Base-by-base conservation (phyloP, 371 early-diverging fungal species). In the Smittium mucronatum region DNA sequence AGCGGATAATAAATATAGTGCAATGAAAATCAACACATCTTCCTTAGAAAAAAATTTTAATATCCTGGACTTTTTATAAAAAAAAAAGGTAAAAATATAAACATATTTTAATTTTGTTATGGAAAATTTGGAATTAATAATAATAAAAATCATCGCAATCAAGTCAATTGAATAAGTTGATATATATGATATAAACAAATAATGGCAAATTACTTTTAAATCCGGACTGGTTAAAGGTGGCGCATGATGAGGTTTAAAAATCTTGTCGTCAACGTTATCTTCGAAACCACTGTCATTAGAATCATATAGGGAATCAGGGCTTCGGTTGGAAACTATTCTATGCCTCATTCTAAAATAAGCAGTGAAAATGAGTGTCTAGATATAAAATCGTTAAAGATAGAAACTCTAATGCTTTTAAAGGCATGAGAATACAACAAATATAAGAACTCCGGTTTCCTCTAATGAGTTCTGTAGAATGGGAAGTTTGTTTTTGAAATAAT, bases 1-100 rank as follows among this genome's bases (percentile, higher is more conserved):
- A 69, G 88, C 83, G 0, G 91, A 80, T 8, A 88, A 68, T 0
- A 86, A 25, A 0, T 87, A 89, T 68, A 90, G 77, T 28, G 80
- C 30, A 26, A 71, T 61, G 2, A 87, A 82, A 36, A 83, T 82
- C 61, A 87, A 60, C 1, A 79, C 58, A 5, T 75, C 77, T 11
- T 11, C 26, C 5, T 36, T 64, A 29, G 16, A 28, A 59, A 28
- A 5, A 16, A 59, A 59, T 21, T 59, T n/a, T n/a, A n/a, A n/a
- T n/a, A n/a, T n/a, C n/a, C n/a, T n/a, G n/a, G n/a, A n/a, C n/a
- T n/a, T n/a, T n/a, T n/a, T n/a, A n/a, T n/a, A n/a, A n/a, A n/a
- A n/a, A n/a, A n/a, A n/a, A n/a, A n/a, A n/a, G n/a, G n/a, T n/a
- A n/a, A n/a, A n/a, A n/a, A n/a, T n/a, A n/a, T n/a, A n/a, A n/a